phyloP scores from a whole-genome alignment of 169 alveolate genomes.

The Eimeria necatrix region DNA sequence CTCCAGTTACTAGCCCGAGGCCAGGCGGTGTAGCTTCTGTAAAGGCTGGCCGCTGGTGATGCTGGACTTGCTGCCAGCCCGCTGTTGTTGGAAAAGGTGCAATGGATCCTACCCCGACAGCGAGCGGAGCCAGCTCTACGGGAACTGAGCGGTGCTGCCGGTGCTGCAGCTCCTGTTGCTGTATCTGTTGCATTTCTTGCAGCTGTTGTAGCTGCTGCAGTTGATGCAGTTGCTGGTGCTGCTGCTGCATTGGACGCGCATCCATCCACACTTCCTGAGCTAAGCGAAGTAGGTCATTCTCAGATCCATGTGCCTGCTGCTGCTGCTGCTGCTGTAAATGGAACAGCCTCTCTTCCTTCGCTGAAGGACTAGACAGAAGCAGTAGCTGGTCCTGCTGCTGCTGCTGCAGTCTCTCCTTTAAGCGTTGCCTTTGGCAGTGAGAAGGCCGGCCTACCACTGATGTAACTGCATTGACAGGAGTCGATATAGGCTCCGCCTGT shows the following conservation, averaged over 20 bases:
- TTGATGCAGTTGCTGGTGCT: slow-evolving; percentile 52
- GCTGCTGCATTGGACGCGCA: slow-evolving; percentile 56
- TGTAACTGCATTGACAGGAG: neutral
- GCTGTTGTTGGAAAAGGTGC: neutral
- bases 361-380: neutral
- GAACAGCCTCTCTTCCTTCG: neutral
- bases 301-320: slow-evolving; percentile 2
- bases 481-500: neutral
- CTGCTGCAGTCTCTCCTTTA: slow-evolving; percentile 21
- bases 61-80: slow-evolving; percentile 35
- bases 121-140: neutral
- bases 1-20: slow-evolving; percentile 30
- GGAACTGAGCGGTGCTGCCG: slow-evolving; percentile 32
- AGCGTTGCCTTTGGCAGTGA: neutral
- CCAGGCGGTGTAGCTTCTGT: neutral
- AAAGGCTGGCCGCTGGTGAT: slow-evolving; percentile 6
- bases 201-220: slow-evolving; percentile 37
- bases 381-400: slow-evolving; percentile 38
- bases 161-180: slow-evolving; percentile 20
- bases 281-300: slow-evolving; percentile 19
- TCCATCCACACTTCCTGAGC: slow-evolving; percentile 66
- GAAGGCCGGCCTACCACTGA: slow-evolving; percentile 31
- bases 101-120: slow-evolving; percentile 17
- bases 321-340: slow-evolving; percentile 26
- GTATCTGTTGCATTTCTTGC: slow-evolving; percentile 38